Percentiles rank a stretch among this genome's conserved stretches.
Evolutionary conservation across 192 early-diverging fungal species (phyloP).

Genomic region (Coemansia aciculifera): DNA sequence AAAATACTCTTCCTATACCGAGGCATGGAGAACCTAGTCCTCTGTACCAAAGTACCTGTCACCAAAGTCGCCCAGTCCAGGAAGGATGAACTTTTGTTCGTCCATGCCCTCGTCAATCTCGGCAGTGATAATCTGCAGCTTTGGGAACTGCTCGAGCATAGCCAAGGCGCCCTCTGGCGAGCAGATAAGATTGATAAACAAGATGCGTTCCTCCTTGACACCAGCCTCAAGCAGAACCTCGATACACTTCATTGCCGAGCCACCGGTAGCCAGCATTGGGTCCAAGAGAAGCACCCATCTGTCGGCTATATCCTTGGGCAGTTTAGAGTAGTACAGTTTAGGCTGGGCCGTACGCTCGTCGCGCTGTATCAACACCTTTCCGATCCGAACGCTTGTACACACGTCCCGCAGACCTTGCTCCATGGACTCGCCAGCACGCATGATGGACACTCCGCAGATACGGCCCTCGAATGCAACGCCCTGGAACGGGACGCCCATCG

Average conservation of each 20-base stretch:
- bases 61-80: slow-evolving; percentile 92
- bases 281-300: slow-evolving; percentile 87
- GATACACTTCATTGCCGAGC: slow-evolving; percentile 89
- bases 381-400: slow-evolving; percentile 87
- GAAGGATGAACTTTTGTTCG: slow-evolving; percentile 82
- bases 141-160: slow-evolving; percentile 70
- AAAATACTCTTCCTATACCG: background rate
- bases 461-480: slow-evolving; percentile 81
- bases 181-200: slow-evolving; percentile 91
- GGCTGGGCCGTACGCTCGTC: slow-evolving; percentile 91
- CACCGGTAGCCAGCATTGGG: slow-evolving; percentile 97
- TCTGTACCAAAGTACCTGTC: slow-evolving; percentile 87
- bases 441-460: slow-evolving; percentile 94
- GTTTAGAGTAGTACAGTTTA: slow-evolving; percentile 90
- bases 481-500: slow-evolving; percentile 69
- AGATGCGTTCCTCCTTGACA: slow-evolving; percentile 80
- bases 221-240: slow-evolving; percentile 83
- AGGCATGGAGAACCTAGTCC: slow-evolving; percentile 19
- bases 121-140: slow-evolving; percentile 84
- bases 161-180: slow-evolving; percentile 80
- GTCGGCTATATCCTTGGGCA: slow-evolving; percentile 81
- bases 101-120: slow-evolving; percentile 84
- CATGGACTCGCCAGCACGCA: slow-evolving; percentile 96
- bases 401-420: slow-evolving; percentile 82
- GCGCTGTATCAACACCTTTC: slow-evolving; percentile 94